These are phyloP conservation scores for Lactarius evosmus DNA, from an alignment of 768 basidiomycete species.

Conservation along the genomic window DNA sequence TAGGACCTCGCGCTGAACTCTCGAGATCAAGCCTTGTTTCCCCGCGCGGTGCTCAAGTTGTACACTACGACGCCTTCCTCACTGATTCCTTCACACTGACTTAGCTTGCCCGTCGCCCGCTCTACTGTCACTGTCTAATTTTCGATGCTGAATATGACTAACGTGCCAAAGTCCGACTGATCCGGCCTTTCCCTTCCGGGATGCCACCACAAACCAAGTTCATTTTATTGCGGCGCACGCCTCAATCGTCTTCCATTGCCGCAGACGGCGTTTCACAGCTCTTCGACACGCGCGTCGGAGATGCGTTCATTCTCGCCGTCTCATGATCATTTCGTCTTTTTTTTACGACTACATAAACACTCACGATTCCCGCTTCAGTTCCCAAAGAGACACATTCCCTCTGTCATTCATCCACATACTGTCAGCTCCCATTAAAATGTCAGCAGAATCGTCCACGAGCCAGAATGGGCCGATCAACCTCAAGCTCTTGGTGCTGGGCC, in stretches of 20 bases:
- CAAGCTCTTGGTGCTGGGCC: slow-evolving; percentile 79
- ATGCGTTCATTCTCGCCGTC: not conserved
- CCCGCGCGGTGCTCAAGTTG: not conserved
- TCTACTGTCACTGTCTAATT: not conserved
- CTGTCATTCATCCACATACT: not conserved
- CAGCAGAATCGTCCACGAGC: not conserved
- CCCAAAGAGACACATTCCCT: not conserved
- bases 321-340: not conserved
- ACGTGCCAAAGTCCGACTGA: not conserved
- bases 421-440: not conserved
- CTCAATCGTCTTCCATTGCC: not conserved
- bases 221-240: not conserved
- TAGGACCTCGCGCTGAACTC: not conserved
- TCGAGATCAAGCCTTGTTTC: not conserved
- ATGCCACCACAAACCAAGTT: not conserved
- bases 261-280: not conserved
- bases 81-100: not conserved
- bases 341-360: not conserved
- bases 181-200: not conserved
- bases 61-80: not conserved
- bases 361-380: not conserved
- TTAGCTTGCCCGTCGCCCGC: not conserved
- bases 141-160: not conserved
- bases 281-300: not conserved
- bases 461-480: slow-evolving; percentile 54